Conservation (phyloP, 208 protist species). For the Wallacemonas sp. region DNA sequence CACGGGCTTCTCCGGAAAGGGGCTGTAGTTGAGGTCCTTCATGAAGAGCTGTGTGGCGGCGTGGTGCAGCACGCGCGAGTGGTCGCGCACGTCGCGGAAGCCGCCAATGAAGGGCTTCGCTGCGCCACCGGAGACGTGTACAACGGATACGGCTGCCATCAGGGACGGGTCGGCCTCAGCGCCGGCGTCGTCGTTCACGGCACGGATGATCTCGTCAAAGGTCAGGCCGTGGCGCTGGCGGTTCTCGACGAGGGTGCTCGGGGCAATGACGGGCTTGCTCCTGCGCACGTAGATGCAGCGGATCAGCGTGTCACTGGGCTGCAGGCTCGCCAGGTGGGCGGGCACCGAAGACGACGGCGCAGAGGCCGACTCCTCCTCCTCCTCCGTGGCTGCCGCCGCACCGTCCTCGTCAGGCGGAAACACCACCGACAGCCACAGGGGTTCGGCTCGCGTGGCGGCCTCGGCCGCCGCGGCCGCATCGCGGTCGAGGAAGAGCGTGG, state of each 20-base stretch:
- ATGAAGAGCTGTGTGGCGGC: slow-evolving; percentile 91
- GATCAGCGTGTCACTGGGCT: slow-evolving; percentile 42
- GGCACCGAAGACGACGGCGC: slow-evolving; percentile 30
- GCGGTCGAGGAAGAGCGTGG: slow-evolving; percentile 49
- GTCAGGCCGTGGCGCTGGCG: slow-evolving; percentile 52
- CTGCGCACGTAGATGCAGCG: slow-evolving; percentile 54
- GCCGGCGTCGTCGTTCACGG: slow-evolving; percentile 30
- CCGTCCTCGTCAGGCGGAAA: slow-evolving; percentile 33
- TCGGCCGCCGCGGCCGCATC: slow-evolving; percentile 23
- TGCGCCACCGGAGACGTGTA: slow-evolving; percentile 9
- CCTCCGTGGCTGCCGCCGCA: slow-evolving; percentile 3
- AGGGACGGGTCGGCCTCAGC: slow-evolving; percentile 9
- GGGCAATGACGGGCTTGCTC: slow-evolving; percentile 42
- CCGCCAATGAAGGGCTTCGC: slow-evolving; percentile 92
- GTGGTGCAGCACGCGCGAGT: slow-evolving; percentile 82
- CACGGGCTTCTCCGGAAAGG: slow-evolving; percentile 28
- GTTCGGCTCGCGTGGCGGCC: slow-evolving; percentile 36
- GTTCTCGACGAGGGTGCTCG: slow-evolving; percentile 56
- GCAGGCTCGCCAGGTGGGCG: slow-evolving; percentile 48
- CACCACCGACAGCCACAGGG: slow-evolving; percentile 49
- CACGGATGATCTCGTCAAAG: slow-evolving; percentile 66
- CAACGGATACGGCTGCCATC: slow-evolving; percentile 25
- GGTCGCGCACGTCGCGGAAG: slow-evolving; percentile 81
- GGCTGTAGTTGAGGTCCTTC: slow-evolving; percentile 62
- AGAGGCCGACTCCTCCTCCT: slow-evolving; percentile 13